Base-by-base conservation (phyloP, 2,329 filamentous ascomycete species). In the Aspergillus sp. region DNA sequence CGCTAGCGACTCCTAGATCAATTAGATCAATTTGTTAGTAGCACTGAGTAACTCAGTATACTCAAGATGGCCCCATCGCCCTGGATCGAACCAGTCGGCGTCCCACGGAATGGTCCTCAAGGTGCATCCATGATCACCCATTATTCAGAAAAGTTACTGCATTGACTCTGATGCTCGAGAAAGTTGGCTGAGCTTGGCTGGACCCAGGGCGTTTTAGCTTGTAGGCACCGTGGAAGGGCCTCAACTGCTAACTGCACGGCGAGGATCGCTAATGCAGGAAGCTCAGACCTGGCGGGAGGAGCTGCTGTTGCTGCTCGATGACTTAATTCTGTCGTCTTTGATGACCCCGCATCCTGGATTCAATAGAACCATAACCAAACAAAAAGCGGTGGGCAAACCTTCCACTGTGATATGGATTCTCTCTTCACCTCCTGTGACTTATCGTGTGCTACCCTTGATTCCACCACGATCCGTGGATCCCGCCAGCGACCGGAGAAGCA, bases 71-170 rank as follows among this genome's bases (percentile, higher is more conserved):
- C 31, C 39, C 29, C 36, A 52, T 46, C 26, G n/a, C 32, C 49
- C 24, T 51, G 49, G 56, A 54, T 29, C 51, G 29, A 54, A 24
- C 55, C 56, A 60, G 46, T 57, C 58, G 60, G 60, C 60, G 55
- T 51, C 45, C 55, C 45, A 49, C 60, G 58, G 60, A 56, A 58
- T 31, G 14, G 10, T n/a, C 29, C 36, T 22, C 36, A 3, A 20
- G 45, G 42, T 46, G n/a, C 22, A 20, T 47, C 18, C 45, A 24
- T 42, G 36, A 42, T n/a, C 36, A 22, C 18, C 45, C 18, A 47
- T 47, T 24, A 24, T 47, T 42, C 16, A 42, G 36, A 12, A 36
- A 36, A 36, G 32, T 36, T 36, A 14, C 32, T 12, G 31, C 5
- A 36, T 36, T 22, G 22, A 22, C 22, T 22, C 4, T 22, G 22